These are phyloP conservation scores for Suillus cothurnatus DNA, from an alignment of 768 basidiomycete genomes.

Conservation along the genomic window DNA sequence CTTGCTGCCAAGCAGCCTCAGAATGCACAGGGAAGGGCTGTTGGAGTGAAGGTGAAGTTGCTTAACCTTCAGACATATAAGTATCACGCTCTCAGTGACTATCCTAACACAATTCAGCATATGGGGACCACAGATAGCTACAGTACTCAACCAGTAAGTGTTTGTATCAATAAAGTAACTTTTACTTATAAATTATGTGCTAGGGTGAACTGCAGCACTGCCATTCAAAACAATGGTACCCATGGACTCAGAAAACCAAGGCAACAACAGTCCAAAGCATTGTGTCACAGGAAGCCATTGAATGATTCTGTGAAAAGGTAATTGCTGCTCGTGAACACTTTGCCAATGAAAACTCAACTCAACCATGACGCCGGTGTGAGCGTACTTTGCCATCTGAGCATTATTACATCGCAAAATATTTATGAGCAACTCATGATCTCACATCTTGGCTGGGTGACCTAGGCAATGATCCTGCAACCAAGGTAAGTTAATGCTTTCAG, in stretches of 20 bases:
- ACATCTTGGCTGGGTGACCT: too few relatives aligned
- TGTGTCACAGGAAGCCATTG: constrained; percentile 20
- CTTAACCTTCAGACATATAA: constrained; percentile 16
- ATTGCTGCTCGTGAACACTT: constrained; percentile 1
- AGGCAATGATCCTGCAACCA: too few relatives aligned
- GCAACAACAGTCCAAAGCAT: constrained; percentile 28
- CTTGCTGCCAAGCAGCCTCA: too few relatives aligned
- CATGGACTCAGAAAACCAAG: constrained; percentile 35
- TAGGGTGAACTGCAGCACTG: constrained; percentile 42
- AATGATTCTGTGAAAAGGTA: constrained; percentile 21
- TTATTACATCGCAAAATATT: constrained; percentile 23
- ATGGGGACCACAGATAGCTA: constrained; percentile 39
- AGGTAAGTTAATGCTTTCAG: too few relatives aligned
- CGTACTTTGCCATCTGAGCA: constrained; percentile 12
- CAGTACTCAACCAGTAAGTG: constrained; percentile 32
- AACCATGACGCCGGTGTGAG: neutral
- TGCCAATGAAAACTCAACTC: neutral
- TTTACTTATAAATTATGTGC: neutral
- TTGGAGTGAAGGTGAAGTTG: neutral
- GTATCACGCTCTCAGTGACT: constrained; percentile 16
- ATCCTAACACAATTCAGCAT: constrained; percentile 5
- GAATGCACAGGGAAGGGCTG: constrained; percentile 27
- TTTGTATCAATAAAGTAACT: neutral
- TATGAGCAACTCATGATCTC: too few relatives aligned
- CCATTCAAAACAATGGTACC: constrained; percentile 38